phyloP scores from a whole-genome alignment of 169 alveolate genomes.

The Babesia ovata region DNA sequence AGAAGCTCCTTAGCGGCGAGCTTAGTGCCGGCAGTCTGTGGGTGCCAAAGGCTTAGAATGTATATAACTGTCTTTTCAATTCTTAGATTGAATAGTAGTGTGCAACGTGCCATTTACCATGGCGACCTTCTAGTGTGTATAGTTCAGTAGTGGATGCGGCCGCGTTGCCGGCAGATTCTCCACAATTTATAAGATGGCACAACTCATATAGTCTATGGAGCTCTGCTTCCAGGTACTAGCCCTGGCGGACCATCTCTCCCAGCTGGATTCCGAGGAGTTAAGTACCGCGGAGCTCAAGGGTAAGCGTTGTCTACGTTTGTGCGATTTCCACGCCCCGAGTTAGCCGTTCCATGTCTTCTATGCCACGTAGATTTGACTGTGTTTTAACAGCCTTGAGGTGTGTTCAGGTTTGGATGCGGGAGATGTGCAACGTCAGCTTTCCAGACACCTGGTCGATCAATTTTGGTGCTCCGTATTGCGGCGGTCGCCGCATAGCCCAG shows the following conservation, averaged over 20 bases:
- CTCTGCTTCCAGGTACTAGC: background rate
- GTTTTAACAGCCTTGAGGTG: background rate
- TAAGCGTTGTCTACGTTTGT: background rate
- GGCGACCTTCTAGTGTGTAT: too few relatives aligned
- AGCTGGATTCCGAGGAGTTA: constrained; percentile 17
- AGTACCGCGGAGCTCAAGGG: constrained; percentile 8
- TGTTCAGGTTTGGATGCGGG: background rate
- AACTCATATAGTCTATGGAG: constrained; percentile 1
- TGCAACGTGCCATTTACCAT: too few relatives aligned
- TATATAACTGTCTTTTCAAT: too few relatives aligned
- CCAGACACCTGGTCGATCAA: constrained; percentile 29
- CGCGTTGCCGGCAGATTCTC: background rate
- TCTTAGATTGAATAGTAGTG: too few relatives aligned
- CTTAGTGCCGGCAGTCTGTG: constrained; percentile 31
- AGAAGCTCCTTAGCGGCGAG: constrained; percentile 42
- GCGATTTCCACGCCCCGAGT: background rate
- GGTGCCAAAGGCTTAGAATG: constrained; percentile 17
- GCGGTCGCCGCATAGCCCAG: constrained; percentile 11
- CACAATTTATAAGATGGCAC: background rate
- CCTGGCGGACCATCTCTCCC: constrained; percentile 29
- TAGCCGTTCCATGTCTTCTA: too few relatives aligned
- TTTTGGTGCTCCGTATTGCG: constrained; percentile 26
- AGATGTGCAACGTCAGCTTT: constrained; percentile 29
- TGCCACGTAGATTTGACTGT: background rate
- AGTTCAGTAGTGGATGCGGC: background rate